phyloP scores from a whole-genome alignment of 805 yeast species.

The Candida wancherniae region DNA sequence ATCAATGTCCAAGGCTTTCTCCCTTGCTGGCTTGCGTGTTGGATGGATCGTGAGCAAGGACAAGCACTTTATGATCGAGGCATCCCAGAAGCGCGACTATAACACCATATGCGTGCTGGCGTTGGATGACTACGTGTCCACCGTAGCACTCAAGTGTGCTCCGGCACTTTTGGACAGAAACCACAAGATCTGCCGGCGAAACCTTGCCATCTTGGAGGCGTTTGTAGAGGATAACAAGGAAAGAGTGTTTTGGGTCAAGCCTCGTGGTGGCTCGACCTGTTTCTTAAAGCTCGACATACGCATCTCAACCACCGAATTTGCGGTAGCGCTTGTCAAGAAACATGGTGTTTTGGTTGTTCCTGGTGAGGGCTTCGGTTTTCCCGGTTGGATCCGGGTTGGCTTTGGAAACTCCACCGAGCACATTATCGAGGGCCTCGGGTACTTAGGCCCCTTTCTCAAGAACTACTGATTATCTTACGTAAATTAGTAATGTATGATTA shows the following conservation, averaged over 20 bases:
- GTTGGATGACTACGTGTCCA: constrained; percentile 44
- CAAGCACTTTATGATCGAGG: constrained; percentile 22
- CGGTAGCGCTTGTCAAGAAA: constrained; percentile 31
- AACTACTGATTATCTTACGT: neutral
- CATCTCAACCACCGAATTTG: constrained; percentile 29
- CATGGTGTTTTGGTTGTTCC: constrained; percentile 41
- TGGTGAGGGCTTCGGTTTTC: constrained; percentile 34
- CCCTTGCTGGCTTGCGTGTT: constrained; percentile 48
- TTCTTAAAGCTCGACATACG: constrained; percentile 31
- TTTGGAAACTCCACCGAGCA: constrained; percentile 40
- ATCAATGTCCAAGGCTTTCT: constrained; percentile 51
- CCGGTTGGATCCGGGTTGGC: constrained; percentile 45
- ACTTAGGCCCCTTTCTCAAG: constrained; percentile 13
- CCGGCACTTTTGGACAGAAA: constrained; percentile 36
- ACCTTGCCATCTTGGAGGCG: constrained; percentile 31
- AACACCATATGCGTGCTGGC: constrained; percentile 46
- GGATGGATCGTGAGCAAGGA: constrained; percentile 49
- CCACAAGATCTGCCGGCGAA: constrained; percentile 33
- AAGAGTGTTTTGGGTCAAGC: constrained; percentile 35
- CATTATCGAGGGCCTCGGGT: constrained; percentile 29
- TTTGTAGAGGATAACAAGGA: constrained; percentile 30
- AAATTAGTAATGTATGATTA: neutral
- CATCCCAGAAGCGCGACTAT: constrained; percentile 43
- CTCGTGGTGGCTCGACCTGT: constrained; percentile 46
- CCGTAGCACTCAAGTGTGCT: constrained; percentile 36